Evolutionary conservation across 192 early-diverging fungal genomes (phyloP), one percentile per base, ranked within the genome.

Genomic region (Podila clonocystis): DNA sequence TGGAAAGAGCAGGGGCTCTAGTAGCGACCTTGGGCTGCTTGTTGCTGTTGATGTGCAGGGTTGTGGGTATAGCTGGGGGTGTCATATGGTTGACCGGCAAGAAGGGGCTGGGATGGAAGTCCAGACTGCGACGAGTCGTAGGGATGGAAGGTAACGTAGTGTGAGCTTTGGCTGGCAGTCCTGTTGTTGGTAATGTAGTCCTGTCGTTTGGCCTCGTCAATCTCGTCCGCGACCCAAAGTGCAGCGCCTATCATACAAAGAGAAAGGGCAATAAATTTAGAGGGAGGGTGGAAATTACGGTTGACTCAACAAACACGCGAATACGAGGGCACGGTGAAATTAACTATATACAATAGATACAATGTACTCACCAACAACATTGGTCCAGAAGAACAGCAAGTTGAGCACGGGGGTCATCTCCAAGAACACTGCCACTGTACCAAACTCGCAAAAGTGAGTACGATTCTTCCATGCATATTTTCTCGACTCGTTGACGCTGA

Each of bases 301-400:
- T 55, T 45, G 41, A 15, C 12, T 17, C 41, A 45, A 45, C 13
- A 15, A 45, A 15, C 41, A 45, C 41, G 41, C 41, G 41, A 15
- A 1, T 45, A 45, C 2, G 15, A 15, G 3, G 41, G 41, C 4
- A 58, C 9, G 4, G 61, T 12, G 28, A 36, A 34, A 38, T 52
- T 31, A 64, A 33, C 15, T 8, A 58, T 22, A 71, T 33, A 15
- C 41, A 17, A 41, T 17, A 31, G 33, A 41, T 13, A 60, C 22
- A 38, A 41, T 61, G 20, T 17, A 38, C 69, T 62, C 58, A 60
- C 90, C 91, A 8, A 93, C 87, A 41, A 89, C 83, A 64, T 93
- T 93, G 11, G 92, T 93, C 86, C 91, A 92, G 73, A 90, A 84
- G 55, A 93, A 94, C 5, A 94, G 9, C 48, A 90, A 50, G 60